Percentiles rank a stretch among this genome's conserved stretches.
These are phyloP conservation scores for Verticillium tricorpus DNA, from an alignment of 2,329 filamentous ascomycete genomes.

Conservation along the genomic window DNA sequence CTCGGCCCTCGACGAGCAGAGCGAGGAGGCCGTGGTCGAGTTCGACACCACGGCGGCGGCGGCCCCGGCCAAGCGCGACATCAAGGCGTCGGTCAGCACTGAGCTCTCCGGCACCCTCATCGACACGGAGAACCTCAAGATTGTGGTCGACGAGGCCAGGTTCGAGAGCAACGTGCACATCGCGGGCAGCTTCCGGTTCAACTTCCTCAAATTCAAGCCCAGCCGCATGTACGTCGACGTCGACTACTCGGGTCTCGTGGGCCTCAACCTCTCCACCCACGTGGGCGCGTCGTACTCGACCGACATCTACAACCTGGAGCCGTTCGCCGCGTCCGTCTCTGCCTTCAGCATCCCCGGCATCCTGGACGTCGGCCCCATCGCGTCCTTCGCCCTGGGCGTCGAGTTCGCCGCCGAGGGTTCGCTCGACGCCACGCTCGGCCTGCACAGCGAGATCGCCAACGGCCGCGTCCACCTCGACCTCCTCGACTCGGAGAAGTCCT, in stretches of 20 bases:
- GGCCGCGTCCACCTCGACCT: conserved; percentile 32
- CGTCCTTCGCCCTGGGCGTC: conserved; percentile 28
- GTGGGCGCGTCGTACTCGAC: conserved; percentile 24
- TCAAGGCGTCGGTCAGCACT: conserved; percentile 5
- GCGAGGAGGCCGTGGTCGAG: conserved; percentile 10
- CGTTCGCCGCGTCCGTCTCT: conserved; percentile 27
- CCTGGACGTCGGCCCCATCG: conserved; percentile 27
- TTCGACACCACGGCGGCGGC: conserved; percentile 9
- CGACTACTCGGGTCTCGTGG: conserved; percentile 29
- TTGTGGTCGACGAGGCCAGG: conserved; percentile 24
- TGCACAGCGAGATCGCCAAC: conserved; percentile 20
- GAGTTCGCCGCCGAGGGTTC: conserved; percentile 25
- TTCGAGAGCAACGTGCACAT: conserved; percentile 30
- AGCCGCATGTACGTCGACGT: conserved; percentile 34
- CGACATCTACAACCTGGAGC: conserved; percentile 28
- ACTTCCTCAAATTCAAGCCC: conserved; percentile 23
- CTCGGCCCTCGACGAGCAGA: conserved; percentile 7
- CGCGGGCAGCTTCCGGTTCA: conserved; percentile 33
- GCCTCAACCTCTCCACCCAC: conserved; percentile 27
- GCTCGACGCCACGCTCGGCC: conserved; percentile 21
- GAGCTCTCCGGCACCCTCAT: conserved; percentile 9
- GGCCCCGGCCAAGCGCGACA: conserved; percentile 7
- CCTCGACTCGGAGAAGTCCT: conserved; percentile 19
- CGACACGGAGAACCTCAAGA: conserved; percentile 20
- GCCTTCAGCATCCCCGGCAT: conserved; percentile 33